Percentiles rank a stretch among this genome's conserved stretches.
Evolutionary conservation across 2,329 filamentous ascomycete genomes (phyloP).

Genomic region (Exophiala dermatitidis): DNA sequence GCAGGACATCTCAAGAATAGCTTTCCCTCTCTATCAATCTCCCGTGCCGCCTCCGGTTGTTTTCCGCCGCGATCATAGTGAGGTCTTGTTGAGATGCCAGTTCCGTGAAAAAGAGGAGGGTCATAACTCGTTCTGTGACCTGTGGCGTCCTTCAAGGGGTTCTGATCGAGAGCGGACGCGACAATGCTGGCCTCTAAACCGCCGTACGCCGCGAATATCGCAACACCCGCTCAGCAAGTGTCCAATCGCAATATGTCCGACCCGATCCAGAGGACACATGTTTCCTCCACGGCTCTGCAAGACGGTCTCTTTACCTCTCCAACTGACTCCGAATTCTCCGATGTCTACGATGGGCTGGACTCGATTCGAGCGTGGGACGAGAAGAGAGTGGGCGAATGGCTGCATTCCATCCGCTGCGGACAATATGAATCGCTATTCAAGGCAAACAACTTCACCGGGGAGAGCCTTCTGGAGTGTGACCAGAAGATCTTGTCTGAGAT

Average conservation of each 20-base stretch:
- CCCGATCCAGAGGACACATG: constrained; percentile 30
- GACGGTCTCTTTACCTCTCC: constrained; percentile 61
- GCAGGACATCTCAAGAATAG: too few relatives aligned
- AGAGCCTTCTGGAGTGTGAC: constrained; percentile 94
- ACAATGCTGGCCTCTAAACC: constrained; percentile 40
- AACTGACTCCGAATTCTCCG: constrained; percentile 88
- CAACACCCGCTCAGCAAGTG: constrained; percentile 19
- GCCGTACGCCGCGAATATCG: constrained; percentile 33
- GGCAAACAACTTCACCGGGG: constrained; percentile 94
- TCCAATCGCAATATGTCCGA: constrained; percentile 23
- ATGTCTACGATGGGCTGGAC: constrained; percentile 63
- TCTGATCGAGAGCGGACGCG: constrained; percentile 9
- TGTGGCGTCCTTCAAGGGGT: neutral
- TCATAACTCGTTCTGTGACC: neutral
- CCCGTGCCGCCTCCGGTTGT: neutral
- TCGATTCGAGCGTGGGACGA: constrained; percentile 56
- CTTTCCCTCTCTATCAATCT: constrained; percentile 2
- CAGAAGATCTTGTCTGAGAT: constrained; percentile 95
- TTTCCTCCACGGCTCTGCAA: constrained; percentile 34
- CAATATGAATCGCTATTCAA: constrained; percentile 88
- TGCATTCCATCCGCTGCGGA: constrained; percentile 81
- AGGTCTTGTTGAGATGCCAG: constrained; percentile 4
- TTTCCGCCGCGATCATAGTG: neutral
- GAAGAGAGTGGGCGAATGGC: constrained; percentile 82
- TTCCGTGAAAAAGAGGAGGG: constrained; percentile 7